A percentile compares a stretch with the other conserved stretches of the same genome.
Conservation (phyloP, 345 rosid species). For the Aquilaria malaccensis region DNA sequence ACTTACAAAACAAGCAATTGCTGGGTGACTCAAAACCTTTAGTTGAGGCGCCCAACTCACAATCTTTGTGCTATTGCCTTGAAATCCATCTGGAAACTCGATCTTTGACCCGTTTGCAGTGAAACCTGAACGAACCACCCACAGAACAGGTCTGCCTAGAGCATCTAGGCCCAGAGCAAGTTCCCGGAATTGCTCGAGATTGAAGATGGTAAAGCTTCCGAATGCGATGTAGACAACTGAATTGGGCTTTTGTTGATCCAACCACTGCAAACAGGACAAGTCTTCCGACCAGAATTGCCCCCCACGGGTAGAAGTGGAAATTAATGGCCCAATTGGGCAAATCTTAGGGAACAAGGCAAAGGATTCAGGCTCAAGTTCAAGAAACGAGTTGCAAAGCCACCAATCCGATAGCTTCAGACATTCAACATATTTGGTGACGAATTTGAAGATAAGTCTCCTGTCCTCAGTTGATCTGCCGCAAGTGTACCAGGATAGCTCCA, state of each 20-base stretch:
- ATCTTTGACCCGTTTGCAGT: background rate
- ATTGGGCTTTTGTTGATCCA: background rate
- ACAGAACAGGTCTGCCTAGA: background rate
- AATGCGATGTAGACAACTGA: conserved; percentile 10
- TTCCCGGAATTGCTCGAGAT: background rate
- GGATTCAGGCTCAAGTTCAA: conserved; percentile 3
- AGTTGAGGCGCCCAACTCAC: conserved; percentile 8
- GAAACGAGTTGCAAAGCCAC: conserved; percentile 6
- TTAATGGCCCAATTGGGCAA: background rate
- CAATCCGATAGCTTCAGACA: conserved; percentile 1
- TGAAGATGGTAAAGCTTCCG: conserved; percentile 2
- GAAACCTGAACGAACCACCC: conserved; percentile 7
- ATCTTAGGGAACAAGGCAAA: background rate
- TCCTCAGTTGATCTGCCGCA: background rate
- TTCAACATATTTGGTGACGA: background rate
- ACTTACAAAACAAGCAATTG: conserved; percentile 12
- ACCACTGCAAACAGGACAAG: conserved; percentile 1
- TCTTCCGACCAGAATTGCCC: conserved; percentile 1
- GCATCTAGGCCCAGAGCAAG: background rate
- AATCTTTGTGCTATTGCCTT: background rate
- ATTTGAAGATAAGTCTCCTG: background rate
- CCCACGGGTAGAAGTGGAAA: background rate
- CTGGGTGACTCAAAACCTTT: background rate
- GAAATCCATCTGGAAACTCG: background rate
- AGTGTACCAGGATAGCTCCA: background rate